Evolutionary conservation across 2,329 filamentous ascomycete species (phyloP), one percentile per base, ranked within the genome.

Genomic region (Aureobasidium lini): DNA sequence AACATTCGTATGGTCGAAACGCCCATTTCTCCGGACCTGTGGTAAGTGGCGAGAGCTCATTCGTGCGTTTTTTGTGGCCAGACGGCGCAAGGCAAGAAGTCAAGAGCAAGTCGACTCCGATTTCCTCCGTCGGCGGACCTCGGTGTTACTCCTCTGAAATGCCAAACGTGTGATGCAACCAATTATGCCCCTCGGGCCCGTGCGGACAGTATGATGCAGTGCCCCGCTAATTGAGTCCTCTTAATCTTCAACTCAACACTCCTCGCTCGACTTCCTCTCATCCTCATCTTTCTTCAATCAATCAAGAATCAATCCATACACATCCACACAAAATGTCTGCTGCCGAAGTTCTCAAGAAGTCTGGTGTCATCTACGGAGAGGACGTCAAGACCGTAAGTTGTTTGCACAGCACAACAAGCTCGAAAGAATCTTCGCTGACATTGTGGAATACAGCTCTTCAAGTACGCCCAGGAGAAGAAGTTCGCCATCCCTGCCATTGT

Each of bases 401-500:
- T 48, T 46, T 29, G 39, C 57, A 23, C 11, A 8, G 11, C 29
- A 28, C 6, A 57, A 59, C 40, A 52, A 34, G 43, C 39, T 23
- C 15, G 39, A 34, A 42, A 53, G 34, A 52, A 39, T 34, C 62
- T 52, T 59, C 39, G 57, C 63, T 62, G 53, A 63, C 46, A 10
- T 28, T 61, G 62, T 64, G 59, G 65, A 29, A 2, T 64, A 66
- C 64, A 75, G 73, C 88, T 96, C 71, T 96, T 96, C 81, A 83
- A 92, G 77, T 90, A 96, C 77, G 89, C 89, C 67, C 88, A 92
- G 75, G 83, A 94, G 81, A 83, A 95, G 72, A 79, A 87, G 65
- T 96, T 91, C 72, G 92, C 92, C 70, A 90, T 96, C 69, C 92
- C 69, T 59, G 57, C 57, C 40, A 44, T 59, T 8, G 56, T 59